Percentiles rank a stretch among this genome's conserved stretches.
Conservation (phyloP, 2,329 filamentous ascomycete species). For the Paecilomyces sp. region DNA sequence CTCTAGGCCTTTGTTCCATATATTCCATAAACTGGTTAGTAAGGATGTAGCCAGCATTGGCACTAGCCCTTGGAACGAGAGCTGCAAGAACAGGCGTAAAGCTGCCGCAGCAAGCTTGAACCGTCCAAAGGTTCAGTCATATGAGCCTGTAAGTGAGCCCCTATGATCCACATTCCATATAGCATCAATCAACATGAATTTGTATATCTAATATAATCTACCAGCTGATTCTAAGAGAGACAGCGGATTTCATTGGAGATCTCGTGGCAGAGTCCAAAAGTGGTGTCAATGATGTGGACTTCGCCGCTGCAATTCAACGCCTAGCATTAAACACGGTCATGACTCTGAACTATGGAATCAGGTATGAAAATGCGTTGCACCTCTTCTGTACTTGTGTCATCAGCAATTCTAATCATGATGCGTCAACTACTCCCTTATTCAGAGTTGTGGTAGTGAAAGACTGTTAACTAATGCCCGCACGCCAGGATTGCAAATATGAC, state of each 20-base stretch:
- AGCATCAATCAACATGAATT: no score
- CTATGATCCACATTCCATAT: no score
- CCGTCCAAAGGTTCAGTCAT: slow-evolving; percentile 5
- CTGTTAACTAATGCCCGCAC: no score
- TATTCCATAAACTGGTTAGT: slow-evolving; percentile 34
- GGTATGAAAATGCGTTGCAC: neutral
- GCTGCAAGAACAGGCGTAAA: slow-evolving; percentile 8
- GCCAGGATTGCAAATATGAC: no score
- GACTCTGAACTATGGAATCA: slow-evolving; percentile 6
- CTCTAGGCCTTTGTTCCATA: slow-evolving; percentile 38
- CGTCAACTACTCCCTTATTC: no score
- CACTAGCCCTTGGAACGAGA: slow-evolving; percentile 7
- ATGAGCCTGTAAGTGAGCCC: slow-evolving; percentile 2
- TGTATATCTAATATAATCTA: no score
- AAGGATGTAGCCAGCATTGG: slow-evolving; percentile 7
- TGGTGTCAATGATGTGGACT: no score
- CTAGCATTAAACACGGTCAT: slow-evolving; percentile 4
- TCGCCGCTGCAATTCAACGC: neutral
- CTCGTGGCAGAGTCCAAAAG: no score
- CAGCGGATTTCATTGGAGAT: no score
- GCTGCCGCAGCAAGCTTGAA: slow-evolving; percentile 7
- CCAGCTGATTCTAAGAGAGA: no score
- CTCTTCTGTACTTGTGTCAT: neutral
- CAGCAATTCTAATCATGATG: no score
- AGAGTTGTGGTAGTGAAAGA: no score